Evolutionary conservation across 2,329 filamentous ascomycete genomes (phyloP), one percentile per base, ranked within the genome.

Genomic region (Penicillium sclerotiorum): DNA sequence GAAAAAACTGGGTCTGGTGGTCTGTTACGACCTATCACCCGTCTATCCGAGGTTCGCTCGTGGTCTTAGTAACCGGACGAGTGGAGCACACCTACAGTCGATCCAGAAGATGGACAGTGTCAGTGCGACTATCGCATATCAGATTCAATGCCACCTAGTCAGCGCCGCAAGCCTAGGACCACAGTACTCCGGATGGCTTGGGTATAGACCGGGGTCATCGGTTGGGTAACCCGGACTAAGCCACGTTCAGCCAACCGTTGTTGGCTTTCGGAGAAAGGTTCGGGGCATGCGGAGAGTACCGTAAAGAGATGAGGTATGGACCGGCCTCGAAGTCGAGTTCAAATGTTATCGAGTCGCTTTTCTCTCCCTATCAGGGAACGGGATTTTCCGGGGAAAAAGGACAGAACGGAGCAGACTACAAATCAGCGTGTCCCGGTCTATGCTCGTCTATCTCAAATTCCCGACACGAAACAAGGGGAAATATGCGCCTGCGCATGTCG

Each of bases 1-100:
- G 8, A 38, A 47, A 59, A 61, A 61, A 61, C 39, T 59, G 59
- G 59, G 59, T 58, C 59, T 36, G 17, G 12, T 22, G 20, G 43
- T 27, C 43, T 50, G 22, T 43, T 17, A 49, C 46, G 51, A 55
- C 48, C 53, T 52, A 36, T 36, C 33, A 36, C 33, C n/a, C 28
- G 28, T 32, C 28, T n/a, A 32, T n/a, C 28, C 5, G 33, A 17
- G 33, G 9, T n/a, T 18, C 8, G 20, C 33, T 36, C 33, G 8
- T 36, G n/a, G 8, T 33, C 30, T 27, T 36, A 35, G 32, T 52
- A 57, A 50, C 43, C 47, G 15, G 17, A 9, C 23, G 44, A 41
- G 56, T 56, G 58, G 57, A 38, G 55, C 28, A 45, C 25, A 22
- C 25, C 12, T 7, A 18, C 2, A 33, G 41, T 49, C 37, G 48